A percentile compares a stretch with the other conserved stretches of the same genome.
These are phyloP conservation scores for Floccularia luteovirens DNA, from an alignment of 768 basidiomycete genomes.

Conservation along the genomic window DNA sequence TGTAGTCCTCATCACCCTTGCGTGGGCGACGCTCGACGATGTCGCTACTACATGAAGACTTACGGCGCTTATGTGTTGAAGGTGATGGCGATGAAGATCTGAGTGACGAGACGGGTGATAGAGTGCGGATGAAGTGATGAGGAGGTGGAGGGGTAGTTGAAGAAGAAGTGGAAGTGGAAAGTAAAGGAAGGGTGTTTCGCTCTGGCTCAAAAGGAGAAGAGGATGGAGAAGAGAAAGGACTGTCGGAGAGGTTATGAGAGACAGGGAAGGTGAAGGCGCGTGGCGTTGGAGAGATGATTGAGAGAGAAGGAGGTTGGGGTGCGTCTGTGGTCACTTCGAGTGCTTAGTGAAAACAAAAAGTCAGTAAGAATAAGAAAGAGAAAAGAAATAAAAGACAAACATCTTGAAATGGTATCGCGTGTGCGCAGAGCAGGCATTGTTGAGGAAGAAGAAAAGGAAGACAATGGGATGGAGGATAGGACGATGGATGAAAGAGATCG, in stretches of 20 bases:
- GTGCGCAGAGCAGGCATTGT: constrained; percentile 1
- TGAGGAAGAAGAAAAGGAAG: background rate
- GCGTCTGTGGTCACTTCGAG: constrained; percentile 2
- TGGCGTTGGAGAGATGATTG: constrained; percentile 64
- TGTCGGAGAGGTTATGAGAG: constrained; percentile 54
- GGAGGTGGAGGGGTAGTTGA: constrained; percentile 14
- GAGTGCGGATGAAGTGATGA: constrained; percentile 24
- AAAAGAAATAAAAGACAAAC: background rate
- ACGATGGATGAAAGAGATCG: background rate
- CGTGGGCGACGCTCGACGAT: constrained; percentile 47
- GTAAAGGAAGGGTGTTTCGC: constrained; percentile 42
- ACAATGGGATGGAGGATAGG: background rate
- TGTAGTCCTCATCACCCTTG: constrained; percentile 77
- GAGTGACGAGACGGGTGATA: constrained; percentile 35
- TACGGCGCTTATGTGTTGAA: constrained; percentile 42
- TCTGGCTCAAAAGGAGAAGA: constrained; percentile 70
- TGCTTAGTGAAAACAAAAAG: background rate
- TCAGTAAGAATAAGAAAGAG: background rate
- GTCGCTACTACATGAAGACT: constrained; percentile 38
- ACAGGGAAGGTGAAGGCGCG: constrained; percentile 66
- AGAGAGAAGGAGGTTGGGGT: constrained; percentile 42
- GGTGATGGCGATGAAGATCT: constrained; percentile 28
- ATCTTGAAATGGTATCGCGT: background rate
- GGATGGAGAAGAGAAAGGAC: constrained; percentile 62
- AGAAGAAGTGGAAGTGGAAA: constrained; percentile 18